Base-by-base conservation (phyloP, 257 asterid species). In the Solanum commersonii region DNA sequence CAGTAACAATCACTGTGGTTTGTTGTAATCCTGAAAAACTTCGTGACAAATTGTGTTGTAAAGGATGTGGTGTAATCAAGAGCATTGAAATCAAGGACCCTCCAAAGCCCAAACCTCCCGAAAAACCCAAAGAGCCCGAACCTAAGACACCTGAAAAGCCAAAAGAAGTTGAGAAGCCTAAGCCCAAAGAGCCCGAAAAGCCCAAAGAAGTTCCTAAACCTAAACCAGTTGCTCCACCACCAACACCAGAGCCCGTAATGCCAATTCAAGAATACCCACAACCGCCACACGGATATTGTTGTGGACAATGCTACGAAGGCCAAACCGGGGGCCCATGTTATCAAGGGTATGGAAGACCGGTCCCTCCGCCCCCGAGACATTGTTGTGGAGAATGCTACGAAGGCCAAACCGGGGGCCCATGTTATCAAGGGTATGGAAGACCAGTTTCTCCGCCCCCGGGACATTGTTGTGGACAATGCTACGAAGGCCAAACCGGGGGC, bases 11-110 rank as follows among this genome's bases (percentile, higher is more conserved):
- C 87, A 90, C 86, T 5, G 99, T 94, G 74, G 94, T 94, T 3
- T 93, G 99, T 89, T 95, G 98, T 78, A 90, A 94, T 89, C 99
- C 98, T 2, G 98, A 94, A 89, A 94, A 89, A 82, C 87, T 95
- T 46, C 96, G 98, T 15, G 98, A 95, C 92, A 95, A 94, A 87
- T 70, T 96, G 29, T 93, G 93, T 49, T 29, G 90, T n/a, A 93
- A 88, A 78, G 98, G 96, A 40, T 88, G 95, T 11, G 92, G 89
- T 46, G 90, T 88, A 1, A 95, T 96, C 87, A 91, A 94, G 15
- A 91, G 94, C 87, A 96, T 96, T 71, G 95, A 90, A n/a, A 96
- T 96, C 25, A 84, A 85, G 10, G 94, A 87, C 10, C 88, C 90
- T 23, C 70, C 67, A 56, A 63, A 42, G 82, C 87, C 87, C 37